These are phyloP conservation scores for Aspergillaceae sp. DNA, from an alignment of 2,329 filamentous ascomycete genomes.

Conservation along the genomic window DNA sequence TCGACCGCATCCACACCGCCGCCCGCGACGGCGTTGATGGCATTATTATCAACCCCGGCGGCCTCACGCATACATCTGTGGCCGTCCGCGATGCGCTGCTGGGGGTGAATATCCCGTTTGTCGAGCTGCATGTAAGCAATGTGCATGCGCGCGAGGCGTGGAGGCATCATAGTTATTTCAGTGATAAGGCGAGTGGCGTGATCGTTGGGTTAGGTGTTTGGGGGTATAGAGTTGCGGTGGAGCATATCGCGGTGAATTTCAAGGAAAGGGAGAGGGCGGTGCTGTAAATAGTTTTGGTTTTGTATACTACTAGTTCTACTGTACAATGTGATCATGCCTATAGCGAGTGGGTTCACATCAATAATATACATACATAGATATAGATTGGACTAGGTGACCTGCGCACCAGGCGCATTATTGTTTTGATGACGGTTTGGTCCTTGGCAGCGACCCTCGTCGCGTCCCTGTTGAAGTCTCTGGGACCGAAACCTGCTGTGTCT, in stretches of 20 bases:
- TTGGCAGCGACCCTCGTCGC: slow-evolving; percentile 16
- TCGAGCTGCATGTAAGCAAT: slow-evolving; percentile 71
- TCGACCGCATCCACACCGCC: slow-evolving; percentile 60
- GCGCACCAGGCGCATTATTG: slow-evolving; percentile 5
- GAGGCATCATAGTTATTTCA: slow-evolving; percentile 61
- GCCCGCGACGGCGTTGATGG: slow-evolving; percentile 53
- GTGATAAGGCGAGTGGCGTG: slow-evolving; percentile 66
- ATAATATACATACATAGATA: too few relatives aligned
- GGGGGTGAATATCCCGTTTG: slow-evolving; percentile 61
- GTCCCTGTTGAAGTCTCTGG: slow-evolving; percentile 9
- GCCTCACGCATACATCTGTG: slow-evolving; percentile 67
- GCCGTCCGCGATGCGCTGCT: slow-evolving; percentile 65
- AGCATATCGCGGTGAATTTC: slow-evolving; percentile 39
- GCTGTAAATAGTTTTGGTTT: slow-evolving; percentile 5
- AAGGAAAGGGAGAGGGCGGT: slow-evolving; percentile 21
- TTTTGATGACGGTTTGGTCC: slow-evolving; percentile 5
- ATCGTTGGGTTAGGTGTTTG: slow-evolving; percentile 60
- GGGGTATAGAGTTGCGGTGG: slow-evolving; percentile 54
- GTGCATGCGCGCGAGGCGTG: slow-evolving; percentile 63
- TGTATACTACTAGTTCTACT: not conserved
- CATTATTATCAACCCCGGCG: slow-evolving; percentile 64
- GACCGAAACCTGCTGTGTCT: slow-evolving; percentile 20
- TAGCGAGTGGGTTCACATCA: too few relatives aligned
- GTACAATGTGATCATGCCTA: too few relatives aligned
- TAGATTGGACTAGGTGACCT: too few relatives aligned